Conservation (phyloP, 2,329 filamentous ascomycete genomes). For the Microascus cirrosus region DNA sequence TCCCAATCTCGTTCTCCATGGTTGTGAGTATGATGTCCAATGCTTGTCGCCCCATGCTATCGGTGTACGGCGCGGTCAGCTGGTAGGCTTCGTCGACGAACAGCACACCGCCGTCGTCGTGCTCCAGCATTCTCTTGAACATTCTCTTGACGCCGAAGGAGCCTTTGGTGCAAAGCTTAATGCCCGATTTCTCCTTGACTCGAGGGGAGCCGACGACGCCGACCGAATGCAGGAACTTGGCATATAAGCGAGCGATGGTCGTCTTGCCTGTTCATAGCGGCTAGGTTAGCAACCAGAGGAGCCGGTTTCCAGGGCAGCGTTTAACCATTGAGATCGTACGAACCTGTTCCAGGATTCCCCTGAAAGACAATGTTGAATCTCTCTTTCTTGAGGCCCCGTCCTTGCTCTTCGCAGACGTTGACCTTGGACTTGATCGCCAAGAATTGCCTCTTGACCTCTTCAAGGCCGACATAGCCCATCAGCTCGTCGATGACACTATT, state of each 20-base stretch:
- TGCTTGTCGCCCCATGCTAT: constrained; percentile 44
- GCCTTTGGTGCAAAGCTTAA: constrained; percentile 46
- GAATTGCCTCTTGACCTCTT: neutral
- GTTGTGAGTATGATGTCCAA: constrained; percentile 62
- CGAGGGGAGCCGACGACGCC: constrained; percentile 47
- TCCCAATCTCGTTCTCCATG: constrained; percentile 59
- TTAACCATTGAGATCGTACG: no score
- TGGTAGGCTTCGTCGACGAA: constrained; percentile 79
- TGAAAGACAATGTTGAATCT: constrained; percentile 44
- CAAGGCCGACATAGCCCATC: neutral
- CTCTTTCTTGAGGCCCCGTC: constrained; percentile 39
- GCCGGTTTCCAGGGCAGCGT: no score
- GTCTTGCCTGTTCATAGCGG: constrained; percentile 54
- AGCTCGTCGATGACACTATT: neutral
- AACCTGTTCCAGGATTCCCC: constrained; percentile 54
- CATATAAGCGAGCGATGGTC: constrained; percentile 62
- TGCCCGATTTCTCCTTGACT: constrained; percentile 59
- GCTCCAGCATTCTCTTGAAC: constrained; percentile 23
- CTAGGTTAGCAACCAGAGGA: no score
- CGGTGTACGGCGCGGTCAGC: constrained; percentile 44
- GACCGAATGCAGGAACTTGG: constrained; percentile 49
- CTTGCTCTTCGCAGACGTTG: neutral
- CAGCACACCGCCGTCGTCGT: constrained; percentile 38
- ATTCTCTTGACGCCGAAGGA: constrained; percentile 45
- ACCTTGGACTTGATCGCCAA: neutral